A percentile compares a stretch with the other conserved stretches of the same genome.
Conservation (phyloP, 768 basidiomycete species). For the Termitomyces heimii region DNA sequence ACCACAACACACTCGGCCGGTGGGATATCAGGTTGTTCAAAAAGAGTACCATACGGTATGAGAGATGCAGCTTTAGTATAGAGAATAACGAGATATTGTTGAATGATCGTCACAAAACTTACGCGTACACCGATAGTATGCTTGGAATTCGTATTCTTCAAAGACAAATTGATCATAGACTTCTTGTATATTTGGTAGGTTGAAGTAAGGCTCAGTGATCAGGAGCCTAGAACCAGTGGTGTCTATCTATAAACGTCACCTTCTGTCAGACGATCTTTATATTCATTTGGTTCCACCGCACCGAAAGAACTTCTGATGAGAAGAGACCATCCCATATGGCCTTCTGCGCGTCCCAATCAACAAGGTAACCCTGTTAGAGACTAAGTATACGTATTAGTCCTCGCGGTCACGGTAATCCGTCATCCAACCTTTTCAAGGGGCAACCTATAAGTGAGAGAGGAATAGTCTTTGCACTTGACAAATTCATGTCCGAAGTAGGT, state of each 20-base stretch:
- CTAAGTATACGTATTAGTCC: slow-evolving; percentile 16
- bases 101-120: slow-evolving; percentile 23
- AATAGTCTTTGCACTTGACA: slow-evolving; percentile 68
- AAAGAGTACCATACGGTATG: slow-evolving; percentile 71
- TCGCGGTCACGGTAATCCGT: slow-evolving; percentile 5
- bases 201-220: slow-evolving; percentile 93
- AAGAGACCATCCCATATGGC: slow-evolving; percentile 91
- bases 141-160: slow-evolving; percentile 91
- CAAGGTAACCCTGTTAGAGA: slow-evolving; percentile 69
- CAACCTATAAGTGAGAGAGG: slow-evolving; percentile 74
- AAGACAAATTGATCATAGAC: slow-evolving; percentile 94
- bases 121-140: slow-evolving; percentile 82
- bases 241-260: slow-evolving; percentile 48
- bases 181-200: slow-evolving; percentile 87
- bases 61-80: slow-evolving; percentile 64
- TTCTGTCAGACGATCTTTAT: not conserved
- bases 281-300: slow-evolving; percentile 22
- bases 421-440: slow-evolving; percentile 80
- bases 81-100: not conserved
- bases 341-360: slow-evolving; percentile 95
- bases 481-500: slow-evolving; percentile 88
- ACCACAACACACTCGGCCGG: slow-evolving; percentile 75
- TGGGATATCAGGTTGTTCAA: slow-evolving; percentile 40
- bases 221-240: slow-evolving; percentile 69
- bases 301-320: slow-evolving; percentile 62